Percentiles rank a stretch among this genome's conserved stretches.
These are phyloP conservation scores for Fusarium chuoi DNA, from an alignment of 2,329 filamentous ascomycete species.

Conservation along the genomic window DNA sequence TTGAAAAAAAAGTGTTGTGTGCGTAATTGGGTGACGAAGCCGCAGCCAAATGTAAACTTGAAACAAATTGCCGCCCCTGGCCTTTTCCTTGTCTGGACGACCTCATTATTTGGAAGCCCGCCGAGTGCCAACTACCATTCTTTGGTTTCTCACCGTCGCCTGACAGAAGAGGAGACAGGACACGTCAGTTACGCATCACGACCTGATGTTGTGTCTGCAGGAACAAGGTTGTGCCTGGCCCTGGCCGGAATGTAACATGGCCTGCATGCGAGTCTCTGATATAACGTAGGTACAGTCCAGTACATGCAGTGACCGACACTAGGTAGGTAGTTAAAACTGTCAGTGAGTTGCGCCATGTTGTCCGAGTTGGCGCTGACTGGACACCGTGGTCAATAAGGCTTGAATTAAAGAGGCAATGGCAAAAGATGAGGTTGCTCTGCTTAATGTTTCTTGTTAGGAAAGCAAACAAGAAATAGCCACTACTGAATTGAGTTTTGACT, in stretches of 20 bases:
- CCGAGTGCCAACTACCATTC: not conserved
- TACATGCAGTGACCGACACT: not conserved
- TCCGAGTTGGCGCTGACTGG: not conserved
- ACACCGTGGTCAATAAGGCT: not conserved
- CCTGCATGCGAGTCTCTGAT: not conserved
- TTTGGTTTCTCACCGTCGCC: not conserved
- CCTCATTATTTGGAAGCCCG: not conserved
- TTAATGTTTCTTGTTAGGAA: not conserved
- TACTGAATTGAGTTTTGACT: not conserved
- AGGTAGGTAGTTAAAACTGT: not conserved
- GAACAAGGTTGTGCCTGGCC: slow-evolving; percentile 21
- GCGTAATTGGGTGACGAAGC: not conserved
- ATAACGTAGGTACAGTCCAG: not conserved
- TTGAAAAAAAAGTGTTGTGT: not conserved
- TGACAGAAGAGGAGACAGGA: not conserved
- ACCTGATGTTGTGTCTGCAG: slow-evolving; percentile 13
- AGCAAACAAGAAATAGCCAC: not conserved
- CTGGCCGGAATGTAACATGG: slow-evolving; percentile 24
- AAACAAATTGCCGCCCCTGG: slow-evolving; percentile 6
- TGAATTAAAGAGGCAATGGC: not conserved
- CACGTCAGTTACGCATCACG: slow-evolving; percentile 38
- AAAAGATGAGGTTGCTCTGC: not conserved
- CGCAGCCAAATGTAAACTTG: slow-evolving; percentile 22
- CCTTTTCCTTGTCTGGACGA: slow-evolving; percentile 4
- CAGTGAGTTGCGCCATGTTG: not conserved